A percentile compares a stretch with the other conserved stretches of the same genome.
phyloP scores from a whole-genome alignment of 163 green algal species.

The Scenedesmus sp. region DNA sequence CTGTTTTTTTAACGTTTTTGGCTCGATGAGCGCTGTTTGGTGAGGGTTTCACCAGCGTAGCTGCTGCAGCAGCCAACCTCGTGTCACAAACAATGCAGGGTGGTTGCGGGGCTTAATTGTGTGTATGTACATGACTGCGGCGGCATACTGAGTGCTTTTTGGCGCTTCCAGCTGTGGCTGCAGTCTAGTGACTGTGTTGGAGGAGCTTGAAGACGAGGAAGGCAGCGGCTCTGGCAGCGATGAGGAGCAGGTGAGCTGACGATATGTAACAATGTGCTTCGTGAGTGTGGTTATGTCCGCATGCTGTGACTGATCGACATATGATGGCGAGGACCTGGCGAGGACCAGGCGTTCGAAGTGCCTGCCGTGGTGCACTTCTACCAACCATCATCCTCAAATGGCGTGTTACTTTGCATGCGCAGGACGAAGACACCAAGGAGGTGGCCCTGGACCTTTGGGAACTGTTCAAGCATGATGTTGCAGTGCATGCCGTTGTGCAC shows the following conservation, averaged over 20 bases:
- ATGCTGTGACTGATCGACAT: no score
- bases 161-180: not conserved
- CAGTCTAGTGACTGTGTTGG: conserved; percentile 33
- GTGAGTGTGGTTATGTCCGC: no score
- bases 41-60: no score
- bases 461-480: conserved; percentile 74
- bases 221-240: not conserved
- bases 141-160: not conserved
- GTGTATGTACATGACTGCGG: not conserved
- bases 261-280: not conserved
- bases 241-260: conserved; percentile 12
- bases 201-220: conserved; percentile 57
- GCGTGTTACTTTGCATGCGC: not conserved
- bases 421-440: conserved; percentile 53
- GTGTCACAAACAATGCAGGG: no score
- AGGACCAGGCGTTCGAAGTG: conserved; percentile 67
- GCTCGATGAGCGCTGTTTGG: no score
- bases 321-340: no score
- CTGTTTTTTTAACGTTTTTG: no score
- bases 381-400: not conserved
- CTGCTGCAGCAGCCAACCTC: no score
- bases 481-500: conserved; percentile 79
- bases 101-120: no score
- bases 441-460: conserved; percentile 66
- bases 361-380: conserved; percentile 83